Evolutionary conservation across 768 basidiomycete genomes (phyloP).

Genomic region (Leccinum subtestaceum): DNA sequence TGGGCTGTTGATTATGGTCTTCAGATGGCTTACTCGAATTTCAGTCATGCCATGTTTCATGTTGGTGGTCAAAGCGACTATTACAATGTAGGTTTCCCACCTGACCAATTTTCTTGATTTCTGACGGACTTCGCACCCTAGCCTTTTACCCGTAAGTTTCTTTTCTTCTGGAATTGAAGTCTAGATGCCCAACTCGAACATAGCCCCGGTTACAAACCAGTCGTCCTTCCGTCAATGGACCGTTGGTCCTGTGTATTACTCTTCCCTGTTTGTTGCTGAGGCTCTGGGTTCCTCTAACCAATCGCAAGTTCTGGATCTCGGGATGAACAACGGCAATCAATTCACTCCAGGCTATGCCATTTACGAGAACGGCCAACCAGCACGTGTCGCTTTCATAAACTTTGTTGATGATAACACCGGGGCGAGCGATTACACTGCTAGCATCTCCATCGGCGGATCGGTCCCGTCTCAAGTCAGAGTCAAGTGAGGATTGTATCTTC

Average conservation of each 20-base stretch:
- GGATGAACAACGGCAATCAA: conserved; percentile 44
- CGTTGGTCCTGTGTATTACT: conserved; percentile 71
- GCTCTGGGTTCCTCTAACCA: conserved; percentile 59
- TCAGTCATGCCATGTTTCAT: conserved; percentile 43
- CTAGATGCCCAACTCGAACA: conserved; percentile 6
- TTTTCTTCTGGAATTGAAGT: neutral
- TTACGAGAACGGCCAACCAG: conserved; percentile 65
- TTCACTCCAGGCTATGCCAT: conserved; percentile 62
- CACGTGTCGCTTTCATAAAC: conserved; percentile 69
- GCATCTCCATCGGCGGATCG: conserved; percentile 46
- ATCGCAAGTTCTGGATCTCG: conserved; percentile 66
- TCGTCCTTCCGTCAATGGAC: conserved; percentile 66
- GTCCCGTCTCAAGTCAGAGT: conserved; percentile 51
- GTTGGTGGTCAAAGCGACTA: conserved; percentile 62
- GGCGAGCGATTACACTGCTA: conserved; percentile 49
- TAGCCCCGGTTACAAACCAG: conserved; percentile 52
- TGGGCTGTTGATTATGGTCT: conserved; percentile 55
- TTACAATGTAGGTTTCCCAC: conserved; percentile 56
- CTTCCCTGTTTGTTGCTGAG: conserved; percentile 68
- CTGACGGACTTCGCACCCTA: neutral
- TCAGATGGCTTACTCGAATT: conserved; percentile 50
- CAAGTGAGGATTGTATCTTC: conserved; percentile 37
- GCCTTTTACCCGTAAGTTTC: conserved; percentile 39
- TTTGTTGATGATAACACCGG: conserved; percentile 62
- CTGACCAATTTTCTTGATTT: neutral